phyloP scores from a whole-genome alignment of 2,329 filamentous ascomycete genomes.

The Lachnellula arida region DNA sequence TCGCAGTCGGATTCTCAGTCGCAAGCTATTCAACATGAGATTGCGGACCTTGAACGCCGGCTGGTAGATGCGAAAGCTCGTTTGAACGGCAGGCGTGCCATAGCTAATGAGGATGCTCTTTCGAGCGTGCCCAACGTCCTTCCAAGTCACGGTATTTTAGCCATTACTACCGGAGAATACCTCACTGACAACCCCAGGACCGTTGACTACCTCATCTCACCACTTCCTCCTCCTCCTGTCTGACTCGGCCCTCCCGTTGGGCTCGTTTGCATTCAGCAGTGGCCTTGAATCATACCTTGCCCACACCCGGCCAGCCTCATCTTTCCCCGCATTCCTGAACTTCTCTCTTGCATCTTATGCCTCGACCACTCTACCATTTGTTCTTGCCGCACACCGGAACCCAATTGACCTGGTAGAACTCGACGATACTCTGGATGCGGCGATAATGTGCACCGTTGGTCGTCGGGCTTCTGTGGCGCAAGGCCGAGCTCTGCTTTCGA shows the following conservation, averaged over 20 bases:
- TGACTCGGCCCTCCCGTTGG: slow-evolving; percentile 76
- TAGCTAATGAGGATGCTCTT: slow-evolving; percentile 16
- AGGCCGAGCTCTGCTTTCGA: slow-evolving; percentile 66
- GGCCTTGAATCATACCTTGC: slow-evolving; percentile 79
- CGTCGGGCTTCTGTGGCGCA: slow-evolving; percentile 71
- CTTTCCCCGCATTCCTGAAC: slow-evolving; percentile 63
- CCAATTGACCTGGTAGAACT: slow-evolving; percentile 49
- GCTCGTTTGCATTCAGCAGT: slow-evolving; percentile 83
- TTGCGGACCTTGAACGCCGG: slow-evolving; percentile 50
- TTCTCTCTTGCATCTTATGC: slow-evolving; percentile 68
- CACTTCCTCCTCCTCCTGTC: slow-evolving; percentile 74
- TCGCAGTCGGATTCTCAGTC: slow-evolving; percentile 27
- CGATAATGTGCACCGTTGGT: slow-evolving; percentile 73
- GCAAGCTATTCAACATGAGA: slow-evolving; percentile 44
- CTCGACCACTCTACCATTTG: slow-evolving; percentile 68
- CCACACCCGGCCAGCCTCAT: slow-evolving; percentile 48
- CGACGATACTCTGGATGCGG: slow-evolving; percentile 73
- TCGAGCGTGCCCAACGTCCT: slow-evolving; percentile 20
- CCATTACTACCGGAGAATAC: neutral
- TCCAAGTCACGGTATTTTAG: slow-evolving; percentile 17
- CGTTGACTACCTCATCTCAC: slow-evolving; percentile 21
- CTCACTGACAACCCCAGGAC: slow-evolving; percentile 16
- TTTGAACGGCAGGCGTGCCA: slow-evolving; percentile 33
- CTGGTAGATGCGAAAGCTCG: slow-evolving; percentile 39
- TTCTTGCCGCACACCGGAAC: slow-evolving; percentile 60